Percentiles rank a stretch among this genome's conserved stretches.
Conservation (phyloP, 75 land plant species). For the Gnetum montanum region DNA sequence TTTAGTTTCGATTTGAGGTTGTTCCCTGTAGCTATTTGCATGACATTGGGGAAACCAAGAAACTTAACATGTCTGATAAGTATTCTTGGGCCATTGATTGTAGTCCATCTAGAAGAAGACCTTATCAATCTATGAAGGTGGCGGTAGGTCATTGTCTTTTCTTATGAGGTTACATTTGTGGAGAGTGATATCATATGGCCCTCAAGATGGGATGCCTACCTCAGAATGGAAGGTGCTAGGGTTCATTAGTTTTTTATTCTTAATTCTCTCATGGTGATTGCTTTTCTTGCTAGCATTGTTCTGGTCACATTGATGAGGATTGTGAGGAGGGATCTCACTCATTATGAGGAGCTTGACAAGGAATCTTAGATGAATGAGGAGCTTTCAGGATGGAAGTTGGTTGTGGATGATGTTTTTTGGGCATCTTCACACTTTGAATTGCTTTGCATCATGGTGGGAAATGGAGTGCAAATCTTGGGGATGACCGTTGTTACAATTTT, state of each 20-base stretch:
- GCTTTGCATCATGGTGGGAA: constrained; percentile 28
- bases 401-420: too few species aligned
- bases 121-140: background rate
- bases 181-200: constrained; percentile 31
- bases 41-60: too few species aligned
- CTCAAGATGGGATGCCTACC: constrained; percentile 34
- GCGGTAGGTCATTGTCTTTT: constrained; percentile 16
- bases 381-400: constrained; percentile 43
- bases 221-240: constrained; percentile 33
- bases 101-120: too few species aligned
- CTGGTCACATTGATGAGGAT: constrained; percentile 34
- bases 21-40: too few species aligned
- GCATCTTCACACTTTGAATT: constrained; percentile 16
- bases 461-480: too few species aligned
- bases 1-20: too few species aligned
- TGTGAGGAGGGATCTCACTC: constrained; percentile 27
- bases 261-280: constrained; percentile 32
- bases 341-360: constrained; percentile 33
- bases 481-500: too few species aligned
- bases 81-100: too few species aligned
- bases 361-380: constrained; percentile 37
- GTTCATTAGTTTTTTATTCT: constrained; percentile 43
- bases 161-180: constrained; percentile 26
- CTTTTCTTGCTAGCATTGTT: constrained; percentile 37
- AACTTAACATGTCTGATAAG: too few species aligned